Base-by-base conservation (phyloP, 2,329 filamentous ascomycete genomes). In the Arthrobotrys iridis region DNA sequence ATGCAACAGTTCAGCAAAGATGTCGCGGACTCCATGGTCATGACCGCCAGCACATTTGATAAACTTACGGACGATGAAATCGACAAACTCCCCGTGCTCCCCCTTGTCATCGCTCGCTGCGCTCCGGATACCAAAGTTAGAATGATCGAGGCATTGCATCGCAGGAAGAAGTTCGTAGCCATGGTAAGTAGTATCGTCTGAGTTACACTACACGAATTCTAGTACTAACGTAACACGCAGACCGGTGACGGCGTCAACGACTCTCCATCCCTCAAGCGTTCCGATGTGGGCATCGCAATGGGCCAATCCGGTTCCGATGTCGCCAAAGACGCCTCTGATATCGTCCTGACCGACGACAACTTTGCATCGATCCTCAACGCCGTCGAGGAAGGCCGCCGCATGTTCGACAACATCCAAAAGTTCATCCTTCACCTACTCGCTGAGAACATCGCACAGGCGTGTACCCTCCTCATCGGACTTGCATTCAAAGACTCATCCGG, bases 201-300 rank as follows among this genome's bases (percentile, higher is more conserved):
- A 4, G 20, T 30, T 26, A 8, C 7, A 8, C 28, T 24, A 45
- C 4, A 24, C 35, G 10, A 43, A 24, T 48, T 60, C 3, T 11
- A n/a, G 15, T 13, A 28, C 24, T 59, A 30, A 62, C 30, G 2
- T 22, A 35, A 50, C 4, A 1, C 7, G 60, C 45, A 78, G 82
- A 95, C 92, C 13, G 92, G 92, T 67, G 92, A 96, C 79, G 92
- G 92, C 45, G 92, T 95, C 77, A 96, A 96, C 80, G 92, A 96
- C 80, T 91, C 91, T 1, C 92, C 92, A 0, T 93, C 91, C 2
- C 85, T 96, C 24, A 91, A 92, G 79, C 87, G 88, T 43, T 90
- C 92, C 1, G 93, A 96, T 80, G 91, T 96, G 3, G 92, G 91
- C 77, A 96, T 95, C 77, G 92, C 92, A 65, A 96, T 95, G 92